Base-by-base conservation (phyloP, 1,284 basidiomycete species). In the Vanrija sp. region DNA sequence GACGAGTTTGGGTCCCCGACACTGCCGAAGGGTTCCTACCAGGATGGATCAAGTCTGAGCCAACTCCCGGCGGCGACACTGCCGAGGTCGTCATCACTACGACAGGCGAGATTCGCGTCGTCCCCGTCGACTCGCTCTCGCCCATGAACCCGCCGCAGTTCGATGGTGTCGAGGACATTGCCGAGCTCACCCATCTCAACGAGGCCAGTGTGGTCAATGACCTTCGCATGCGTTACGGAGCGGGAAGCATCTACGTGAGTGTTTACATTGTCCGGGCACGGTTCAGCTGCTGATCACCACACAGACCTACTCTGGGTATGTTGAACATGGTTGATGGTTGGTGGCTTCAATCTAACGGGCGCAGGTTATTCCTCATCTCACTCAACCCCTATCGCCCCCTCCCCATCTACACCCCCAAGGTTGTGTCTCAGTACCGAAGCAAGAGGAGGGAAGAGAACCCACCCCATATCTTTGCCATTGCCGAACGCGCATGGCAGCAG, bases 101-200 rank as follows among this genome's bases (percentile, higher is more conserved):
- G 6, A 67, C 71, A 0, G 69, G 67, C 0, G 73, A 75, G 47
- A 62, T 69, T 20, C 55, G 88, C 46, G 83, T 77, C 53, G 82
- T 94, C 7, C 85, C 87, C 4, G 79, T 89, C 51, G 86, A 89
- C 63, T 82, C 85, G 19, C 76, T 94, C 41, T 91, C 86, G 64
- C 93, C 92, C 79, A 94, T 95, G 89, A 98, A 98, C 69, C 96
- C 95, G 14, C 95, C 95, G 42, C 96, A 97, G 77, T 98, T 98
- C 73, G 94, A 98, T 77, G 85, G 91, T 45, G 94, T 93, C 3
- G 93, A 95, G 63, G 96, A 99, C 76, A 98, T 98, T 66, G 96
- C 96, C 43, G 94, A 98, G 76, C 81, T 99, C 59, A 98, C 96
- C 1, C 97, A 94, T 76, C 80, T 98, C 57, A 98, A 98, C 73